Evolutionary conservation across 108 stramenopile genomes (phyloP).

Genomic region (Skeletonema marinoi): DNA sequence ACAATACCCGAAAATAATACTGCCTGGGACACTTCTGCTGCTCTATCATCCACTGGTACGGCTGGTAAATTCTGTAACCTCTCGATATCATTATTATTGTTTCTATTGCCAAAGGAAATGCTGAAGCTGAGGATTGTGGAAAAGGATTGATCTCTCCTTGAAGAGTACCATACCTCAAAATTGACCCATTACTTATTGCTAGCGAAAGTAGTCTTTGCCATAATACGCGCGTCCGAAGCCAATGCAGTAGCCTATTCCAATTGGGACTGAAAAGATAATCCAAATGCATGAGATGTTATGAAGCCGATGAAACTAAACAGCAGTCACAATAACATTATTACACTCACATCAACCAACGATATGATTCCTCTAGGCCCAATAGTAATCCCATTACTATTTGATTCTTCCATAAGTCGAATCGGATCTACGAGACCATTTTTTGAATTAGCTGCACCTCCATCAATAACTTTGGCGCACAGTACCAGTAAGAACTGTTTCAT

Average conservation of each 20-base stretch:
- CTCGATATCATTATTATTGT: conserved; percentile 53
- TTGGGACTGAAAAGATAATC: background rate
- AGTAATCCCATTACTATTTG: conserved; percentile 67
- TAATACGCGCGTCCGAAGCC: conserved; percentile 69
- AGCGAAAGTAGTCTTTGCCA: conserved; percentile 68
- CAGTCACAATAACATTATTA: background rate
- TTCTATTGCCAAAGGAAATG: conserved; percentile 49
- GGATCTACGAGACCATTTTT: conserved; percentile 63
- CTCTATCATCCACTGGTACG: conserved; percentile 85
- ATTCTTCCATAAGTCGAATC: conserved; percentile 76
- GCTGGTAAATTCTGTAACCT: conserved; percentile 55
- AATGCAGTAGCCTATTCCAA: conserved; percentile 64
- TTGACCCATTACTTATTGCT: conserved; percentile 54
- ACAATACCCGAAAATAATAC: conserved; percentile 63
- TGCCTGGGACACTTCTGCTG: conserved; percentile 75
- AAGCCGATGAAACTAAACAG: background rate
- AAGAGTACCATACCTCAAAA: conserved; percentile 64
- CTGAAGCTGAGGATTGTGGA: conserved; percentile 37
- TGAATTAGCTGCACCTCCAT: conserved; percentile 45
- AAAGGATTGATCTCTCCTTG: conserved; percentile 59
- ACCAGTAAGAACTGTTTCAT: conserved; percentile 88
- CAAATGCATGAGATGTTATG: background rate
- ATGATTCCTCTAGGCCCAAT: conserved; percentile 72
- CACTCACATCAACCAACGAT: conserved; percentile 83
- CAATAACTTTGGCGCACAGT: conserved; percentile 82